A percentile compares a stretch with the other conserved stretches of the same genome.
phyloP scores from a whole-genome alignment of 2,329 filamentous ascomycete genomes.

The Xylariaceae sp. region DNA sequence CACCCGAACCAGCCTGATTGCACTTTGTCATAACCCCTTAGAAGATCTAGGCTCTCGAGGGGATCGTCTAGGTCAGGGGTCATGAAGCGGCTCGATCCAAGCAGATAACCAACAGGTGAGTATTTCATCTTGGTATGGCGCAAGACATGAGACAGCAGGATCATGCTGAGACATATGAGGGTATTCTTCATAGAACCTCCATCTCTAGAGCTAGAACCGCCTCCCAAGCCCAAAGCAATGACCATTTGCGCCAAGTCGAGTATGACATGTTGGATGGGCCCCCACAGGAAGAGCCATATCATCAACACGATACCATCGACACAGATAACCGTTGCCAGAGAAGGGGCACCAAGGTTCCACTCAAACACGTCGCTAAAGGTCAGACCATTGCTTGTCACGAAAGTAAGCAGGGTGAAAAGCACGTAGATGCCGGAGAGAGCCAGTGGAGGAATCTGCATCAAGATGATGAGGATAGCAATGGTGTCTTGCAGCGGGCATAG shows the following conservation, averaged over 20 bases:
- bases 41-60: slow-evolving; percentile 50
- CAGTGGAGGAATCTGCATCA: slow-evolving; percentile 89
- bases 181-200: slow-evolving; percentile 73
- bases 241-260: slow-evolving; percentile 92
- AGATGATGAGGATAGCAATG: slow-evolving; percentile 93
- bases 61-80: slow-evolving; percentile 54
- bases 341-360: slow-evolving; percentile 83
- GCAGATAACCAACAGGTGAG: slow-evolving; percentile 53
- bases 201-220: slow-evolving; percentile 73
- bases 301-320: slow-evolving; percentile 85
- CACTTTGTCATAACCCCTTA: slow-evolving; percentile 60
- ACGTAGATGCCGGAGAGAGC: slow-evolving; percentile 89
- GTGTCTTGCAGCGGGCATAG: slow-evolving; percentile 93
- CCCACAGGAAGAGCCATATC: slow-evolving; percentile 87
- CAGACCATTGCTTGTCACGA: slow-evolving; percentile 81
- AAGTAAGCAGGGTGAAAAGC: slow-evolving; percentile 90
- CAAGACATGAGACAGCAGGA: slow-evolving; percentile 62
- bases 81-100: slow-evolving; percentile 56
- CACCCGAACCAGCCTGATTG: slow-evolving; percentile 64
- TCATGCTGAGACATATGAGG: slow-evolving; percentile 73
- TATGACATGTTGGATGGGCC: slow-evolving; percentile 84
- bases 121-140: slow-evolving; percentile 58
- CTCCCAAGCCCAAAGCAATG: slow-evolving; percentile 88
- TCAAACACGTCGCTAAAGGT: slow-evolving; percentile 93
- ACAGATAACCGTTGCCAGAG: slow-evolving; percentile 81